phyloP scores from a whole-genome alignment of 2,329 filamentous ascomycete genomes.

The Coniochaeta prunicola region DNA sequence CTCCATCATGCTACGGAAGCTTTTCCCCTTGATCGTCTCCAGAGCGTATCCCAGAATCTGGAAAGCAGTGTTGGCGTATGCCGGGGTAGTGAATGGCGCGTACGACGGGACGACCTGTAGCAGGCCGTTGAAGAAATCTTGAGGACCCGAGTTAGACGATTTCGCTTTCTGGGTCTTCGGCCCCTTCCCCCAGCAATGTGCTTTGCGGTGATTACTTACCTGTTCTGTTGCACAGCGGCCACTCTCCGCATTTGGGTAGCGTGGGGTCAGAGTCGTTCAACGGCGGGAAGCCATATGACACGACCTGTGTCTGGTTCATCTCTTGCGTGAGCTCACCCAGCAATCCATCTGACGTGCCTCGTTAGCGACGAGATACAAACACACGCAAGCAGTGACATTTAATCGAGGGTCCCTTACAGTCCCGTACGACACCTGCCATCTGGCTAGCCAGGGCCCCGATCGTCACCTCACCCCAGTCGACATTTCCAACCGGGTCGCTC shows the following conservation, averaged over 20 bases:
- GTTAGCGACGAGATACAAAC: background rate
- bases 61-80: constrained; percentile 3
- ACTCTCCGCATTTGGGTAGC: constrained; percentile 5
- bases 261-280: constrained; percentile 12
- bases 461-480: constrained; percentile 12
- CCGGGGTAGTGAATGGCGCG: constrained; percentile 3
- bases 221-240: constrained; percentile 8
- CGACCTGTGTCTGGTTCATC: constrained; percentile 2
- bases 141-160: background rate
- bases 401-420: background rate
- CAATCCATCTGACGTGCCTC: background rate
- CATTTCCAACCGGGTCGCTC: constrained; percentile 3
- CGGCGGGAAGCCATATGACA: constrained; percentile 13
- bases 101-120: background rate
- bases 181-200: background rate
- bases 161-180: background rate
- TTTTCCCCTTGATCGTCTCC: background rate
- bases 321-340: background rate
- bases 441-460: constrained; percentile 21
- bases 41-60: background rate
- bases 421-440: constrained; percentile 13
- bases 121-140: constrained; percentile 4
- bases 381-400: background rate
- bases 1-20: constrained; percentile 1
- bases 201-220: constrained; percentile 5